A percentile compares a stretch with the other conserved stretches of the same genome.
Conservation (phyloP, 2,329 filamentous ascomycete species). For the Pyricularia grisea region DNA sequence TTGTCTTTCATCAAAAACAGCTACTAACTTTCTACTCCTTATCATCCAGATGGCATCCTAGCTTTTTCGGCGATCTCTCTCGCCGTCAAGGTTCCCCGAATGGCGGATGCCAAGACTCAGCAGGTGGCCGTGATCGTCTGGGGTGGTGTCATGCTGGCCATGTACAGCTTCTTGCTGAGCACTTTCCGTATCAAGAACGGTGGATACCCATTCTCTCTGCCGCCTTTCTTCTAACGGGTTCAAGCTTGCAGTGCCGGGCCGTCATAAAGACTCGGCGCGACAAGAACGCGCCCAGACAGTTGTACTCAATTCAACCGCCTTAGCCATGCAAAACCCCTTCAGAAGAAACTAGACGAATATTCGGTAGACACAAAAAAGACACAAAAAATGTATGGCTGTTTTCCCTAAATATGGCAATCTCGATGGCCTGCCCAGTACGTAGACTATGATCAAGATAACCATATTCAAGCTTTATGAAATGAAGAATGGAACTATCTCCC, state of each 20-base stretch:
- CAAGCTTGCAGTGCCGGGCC: not conserved
- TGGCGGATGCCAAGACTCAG: conserved; percentile 66
- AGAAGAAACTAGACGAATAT: not conserved
- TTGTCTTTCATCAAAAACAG: not conserved
- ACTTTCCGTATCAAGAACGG: conserved; percentile 92
- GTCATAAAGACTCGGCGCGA: not conserved
- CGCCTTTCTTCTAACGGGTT: conserved; percentile 63
- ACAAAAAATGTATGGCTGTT: not conserved
- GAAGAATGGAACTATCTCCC: not conserved
- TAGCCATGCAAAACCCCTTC: not conserved
- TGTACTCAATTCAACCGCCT: not conserved
- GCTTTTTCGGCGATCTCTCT: conserved; percentile 89
- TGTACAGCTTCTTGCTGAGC: conserved; percentile 92
- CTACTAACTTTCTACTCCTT: not conserved
- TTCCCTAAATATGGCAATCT: not conserved
- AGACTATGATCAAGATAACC: not conserved
- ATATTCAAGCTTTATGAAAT: not conserved
- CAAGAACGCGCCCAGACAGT: not conserved
- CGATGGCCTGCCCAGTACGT: not conserved
- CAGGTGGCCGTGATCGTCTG: conserved; percentile 74
- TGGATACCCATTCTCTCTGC: conserved; percentile 88
- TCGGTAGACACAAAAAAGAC: not conserved
- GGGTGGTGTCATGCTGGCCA: conserved; percentile 64
- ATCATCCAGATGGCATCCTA: conserved; percentile 50
- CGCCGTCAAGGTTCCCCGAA: conserved; percentile 85